Conservation (phyloP, 345 rosid genomes). For the Melastoma malabathricum region DNA sequence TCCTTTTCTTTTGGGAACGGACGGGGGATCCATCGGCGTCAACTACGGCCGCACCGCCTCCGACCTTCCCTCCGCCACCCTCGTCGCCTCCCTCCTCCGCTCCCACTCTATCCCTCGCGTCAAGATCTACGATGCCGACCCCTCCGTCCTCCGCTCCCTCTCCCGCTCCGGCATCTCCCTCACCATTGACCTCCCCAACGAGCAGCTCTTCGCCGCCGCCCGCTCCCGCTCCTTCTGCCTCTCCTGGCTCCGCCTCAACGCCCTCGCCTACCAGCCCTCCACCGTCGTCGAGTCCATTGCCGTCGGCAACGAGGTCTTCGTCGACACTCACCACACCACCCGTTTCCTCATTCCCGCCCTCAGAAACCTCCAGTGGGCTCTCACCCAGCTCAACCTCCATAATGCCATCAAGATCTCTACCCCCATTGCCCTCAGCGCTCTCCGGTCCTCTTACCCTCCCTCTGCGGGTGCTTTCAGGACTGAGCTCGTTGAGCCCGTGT, state of each 20-base stretch:
- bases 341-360: constrained; percentile 60
- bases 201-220: constrained; percentile 48
- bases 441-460: constrained; percentile 74
- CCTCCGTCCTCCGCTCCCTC: constrained; percentile 60
- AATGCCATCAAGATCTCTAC: constrained; percentile 66
- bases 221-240: constrained; percentile 39
- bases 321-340: constrained; percentile 68
- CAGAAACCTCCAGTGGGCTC: constrained; percentile 72
- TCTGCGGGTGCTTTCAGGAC: constrained; percentile 85
- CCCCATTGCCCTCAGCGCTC: constrained; percentile 74
- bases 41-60: constrained; percentile 84
- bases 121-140: constrained; percentile 74
- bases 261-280: constrained; percentile 50
- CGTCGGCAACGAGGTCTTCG: constrained; percentile 91
- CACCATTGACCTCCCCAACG: constrained; percentile 83
- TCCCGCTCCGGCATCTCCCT: constrained; percentile 69
- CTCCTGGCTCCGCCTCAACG: constrained; percentile 62
- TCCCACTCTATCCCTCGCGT: constrained; percentile 60
- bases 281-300: constrained; percentile 86
- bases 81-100: constrained; percentile 57
- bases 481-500: constrained; percentile 54
- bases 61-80: constrained; percentile 63
- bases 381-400: constrained; percentile 43
- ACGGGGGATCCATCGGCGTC: constrained; percentile 70
- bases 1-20: constrained; percentile 20